Percentiles rank a stretch among this genome's conserved stretches.
Evolutionary conservation across 2,329 filamentous ascomycete genomes (phyloP).

Genomic region (Escovopsis sp.): DNA sequence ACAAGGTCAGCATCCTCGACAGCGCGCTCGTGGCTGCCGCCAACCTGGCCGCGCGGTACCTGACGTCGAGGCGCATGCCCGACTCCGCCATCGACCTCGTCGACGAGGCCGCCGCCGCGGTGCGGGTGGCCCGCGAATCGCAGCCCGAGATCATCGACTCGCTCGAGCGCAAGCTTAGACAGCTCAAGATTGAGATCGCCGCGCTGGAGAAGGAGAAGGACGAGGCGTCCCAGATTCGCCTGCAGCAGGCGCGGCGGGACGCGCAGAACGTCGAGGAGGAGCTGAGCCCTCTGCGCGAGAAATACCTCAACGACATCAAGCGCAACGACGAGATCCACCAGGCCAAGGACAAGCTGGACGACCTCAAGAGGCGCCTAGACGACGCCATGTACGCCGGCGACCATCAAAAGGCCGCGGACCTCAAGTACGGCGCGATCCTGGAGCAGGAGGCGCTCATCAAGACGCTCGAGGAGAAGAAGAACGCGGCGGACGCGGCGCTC

Average conservation of each 20-base stretch:
- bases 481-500: conserved; percentile 58
- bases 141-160: conserved; percentile 93
- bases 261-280: conserved; percentile 92
- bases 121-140: conserved; percentile 86
- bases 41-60: conserved; percentile 83
- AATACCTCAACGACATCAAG: conserved; percentile 87
- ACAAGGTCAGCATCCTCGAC: conserved; percentile 92
- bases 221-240: conserved; percentile 71
- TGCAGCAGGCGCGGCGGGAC: conserved; percentile 73
- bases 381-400: conserved; percentile 83
- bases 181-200: conserved; percentile 95
- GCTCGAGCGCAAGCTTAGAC: conserved; percentile 74
- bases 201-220: conserved; percentile 89
- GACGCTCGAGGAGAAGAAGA: conserved; percentile 66
- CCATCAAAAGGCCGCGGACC: conserved; percentile 74
- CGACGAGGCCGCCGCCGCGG: conserved; percentile 92
- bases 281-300: conserved; percentile 76
- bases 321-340: conserved; percentile 86
- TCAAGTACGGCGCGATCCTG: conserved; percentile 94
- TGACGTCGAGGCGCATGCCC: conserved; percentile 78
- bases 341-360: conserved; percentile 87
- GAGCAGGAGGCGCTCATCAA: conserved; percentile 74
- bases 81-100: conserved; percentile 95
- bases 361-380: conserved; percentile 79
- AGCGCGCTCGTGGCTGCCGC: conserved; percentile 82